Conservation (phyloP, 1,139 yeast species). For the Magnusiomyces ingens region DNA sequence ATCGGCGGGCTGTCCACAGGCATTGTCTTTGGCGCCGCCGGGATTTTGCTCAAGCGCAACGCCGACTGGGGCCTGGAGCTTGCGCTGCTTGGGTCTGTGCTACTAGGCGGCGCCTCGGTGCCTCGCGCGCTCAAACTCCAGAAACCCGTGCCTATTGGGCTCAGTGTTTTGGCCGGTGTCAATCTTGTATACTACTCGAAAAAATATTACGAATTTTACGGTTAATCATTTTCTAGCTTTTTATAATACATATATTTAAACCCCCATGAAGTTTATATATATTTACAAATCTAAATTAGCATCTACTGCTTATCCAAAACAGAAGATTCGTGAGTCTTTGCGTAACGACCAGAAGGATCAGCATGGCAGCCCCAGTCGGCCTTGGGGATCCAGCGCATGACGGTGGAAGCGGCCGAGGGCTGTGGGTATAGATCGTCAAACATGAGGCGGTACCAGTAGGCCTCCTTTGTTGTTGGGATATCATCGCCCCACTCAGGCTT, state of each 20-base stretch:
- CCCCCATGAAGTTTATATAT: too few relatives aligned
- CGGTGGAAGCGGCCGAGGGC: conserved; percentile 90
- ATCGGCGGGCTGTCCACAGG: conserved; percentile 71
- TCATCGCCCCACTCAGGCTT: conserved; percentile 96
- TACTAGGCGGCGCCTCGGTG: conserved; percentile 62
- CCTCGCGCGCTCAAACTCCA: conserved; percentile 57
- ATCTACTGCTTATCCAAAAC: neutral
- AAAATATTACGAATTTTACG: conserved; percentile 65
- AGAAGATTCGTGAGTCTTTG: conserved; percentile 57
- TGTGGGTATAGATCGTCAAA: conserved; percentile 89
- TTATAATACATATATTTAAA: too few relatives aligned
- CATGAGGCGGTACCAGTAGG: conserved; percentile 96
- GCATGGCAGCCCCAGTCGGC: conserved; percentile 99
- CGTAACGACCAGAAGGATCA: conserved; percentile 97
- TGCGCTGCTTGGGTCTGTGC: conserved; percentile 64
- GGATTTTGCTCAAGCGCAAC: conserved; percentile 65
- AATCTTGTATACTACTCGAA: conserved; percentile 64
- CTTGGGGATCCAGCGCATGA: conserved; percentile 99
- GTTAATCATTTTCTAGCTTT: too few relatives aligned
- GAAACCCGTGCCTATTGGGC: conserved; percentile 69
- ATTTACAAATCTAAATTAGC: too few relatives aligned
- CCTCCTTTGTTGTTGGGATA: conserved; percentile 95
- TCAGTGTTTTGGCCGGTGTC: conserved; percentile 58
- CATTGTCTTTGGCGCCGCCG: conserved; percentile 65
- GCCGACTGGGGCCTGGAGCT: conserved; percentile 75